These are phyloP conservation scores for Eucommia ulmoides DNA, from an alignment of 257 asterid genomes.

Conservation along the genomic window DNA sequence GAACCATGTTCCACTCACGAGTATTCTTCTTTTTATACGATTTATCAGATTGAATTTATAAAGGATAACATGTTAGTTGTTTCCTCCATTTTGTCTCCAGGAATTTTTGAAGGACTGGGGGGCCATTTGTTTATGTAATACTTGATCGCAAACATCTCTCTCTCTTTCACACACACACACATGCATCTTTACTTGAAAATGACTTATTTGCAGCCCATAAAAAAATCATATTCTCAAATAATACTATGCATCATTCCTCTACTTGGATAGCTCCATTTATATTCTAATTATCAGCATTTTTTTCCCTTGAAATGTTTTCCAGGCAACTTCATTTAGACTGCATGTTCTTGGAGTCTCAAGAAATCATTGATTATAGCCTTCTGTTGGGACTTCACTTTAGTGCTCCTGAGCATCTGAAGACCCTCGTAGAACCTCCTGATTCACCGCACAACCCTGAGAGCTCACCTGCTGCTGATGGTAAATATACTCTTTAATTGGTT, in stretches of 20 bases:
- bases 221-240: too few relatives aligned
- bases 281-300: slow-evolving; percentile 3
- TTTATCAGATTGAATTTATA: too few relatives aligned
- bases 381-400: slow-evolving; percentile 87
- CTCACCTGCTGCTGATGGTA: slow-evolving; percentile 35
- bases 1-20: not conserved
- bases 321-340: slow-evolving; percentile 79
- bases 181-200: too few relatives aligned
- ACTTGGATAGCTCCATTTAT: not conserved
- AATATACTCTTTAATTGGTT: slow-evolving; percentile 5
- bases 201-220: too few relatives aligned
- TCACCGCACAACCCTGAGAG: slow-evolving; percentile 28
- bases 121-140: too few relatives aligned
- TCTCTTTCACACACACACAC: too few relatives aligned
- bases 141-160: too few relatives aligned
- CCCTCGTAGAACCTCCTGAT: slow-evolving; percentile 52
- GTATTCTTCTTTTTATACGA: not conserved
- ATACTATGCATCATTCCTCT: too few relatives aligned
- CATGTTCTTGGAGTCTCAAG: slow-evolving; percentile 72
- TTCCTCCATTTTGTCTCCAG: too few relatives aligned
- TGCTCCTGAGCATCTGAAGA: slow-evolving; percentile 83
- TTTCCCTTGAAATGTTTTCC: slow-evolving; percentile 12
- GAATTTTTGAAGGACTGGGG: too few relatives aligned
- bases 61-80: too few relatives aligned
- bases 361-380: slow-evolving; percentile 87